Base-by-base conservation (phyloP, 2,329 filamentous ascomycete species). In the Dactylellina haptotyla region DNA sequence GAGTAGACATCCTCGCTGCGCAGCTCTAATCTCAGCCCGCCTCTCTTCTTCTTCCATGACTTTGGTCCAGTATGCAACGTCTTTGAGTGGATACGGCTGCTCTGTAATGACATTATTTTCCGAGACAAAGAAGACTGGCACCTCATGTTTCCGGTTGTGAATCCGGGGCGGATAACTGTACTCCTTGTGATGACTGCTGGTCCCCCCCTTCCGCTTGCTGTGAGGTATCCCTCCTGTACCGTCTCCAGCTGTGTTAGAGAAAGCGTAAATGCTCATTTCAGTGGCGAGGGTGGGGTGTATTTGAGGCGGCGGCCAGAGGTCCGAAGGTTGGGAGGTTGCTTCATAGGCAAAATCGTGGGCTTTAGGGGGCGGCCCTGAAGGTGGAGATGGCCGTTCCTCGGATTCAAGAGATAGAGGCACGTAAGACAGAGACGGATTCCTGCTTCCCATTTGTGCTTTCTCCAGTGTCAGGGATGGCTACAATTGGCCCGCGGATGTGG, bases 1-100 rank as follows among this genome's bases (percentile, higher is more conserved):
- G 10, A 72, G 20, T 9, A 64, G 25, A 26, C 67, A 72, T 10
- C 67, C 67, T 23, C 26, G 5, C 18, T 62, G 51, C 26, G 43
- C 16, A 14, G 48, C 57, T 45, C 23, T 48, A 25, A 48, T 51
- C 26, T 65, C 48, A 2, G 50, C 61, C 26, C 14, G 2, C 14
- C 16, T 56, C 41, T 65, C 61, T 12, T 65, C 28, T 9, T 48
- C 18, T 39, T 65, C 61, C 48, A 65, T 56, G 4, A 65, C 6
- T 12, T 65, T 46, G n/a, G 16, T 28, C 61, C 61, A 65, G 26
- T 46, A 65, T 3, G 39, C 50, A 2, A 54, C 39, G n/a, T 57
- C 41, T 25, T 28, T 43, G 20, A 45, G 6, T 12, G 26, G 25
- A 2, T 18, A 2, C 20, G 57, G 43, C 30, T 57, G 39, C 14